Conservation (phyloP, 2,329 filamentous ascomycete species). For the Myriosclerotinia curreyana region DNA sequence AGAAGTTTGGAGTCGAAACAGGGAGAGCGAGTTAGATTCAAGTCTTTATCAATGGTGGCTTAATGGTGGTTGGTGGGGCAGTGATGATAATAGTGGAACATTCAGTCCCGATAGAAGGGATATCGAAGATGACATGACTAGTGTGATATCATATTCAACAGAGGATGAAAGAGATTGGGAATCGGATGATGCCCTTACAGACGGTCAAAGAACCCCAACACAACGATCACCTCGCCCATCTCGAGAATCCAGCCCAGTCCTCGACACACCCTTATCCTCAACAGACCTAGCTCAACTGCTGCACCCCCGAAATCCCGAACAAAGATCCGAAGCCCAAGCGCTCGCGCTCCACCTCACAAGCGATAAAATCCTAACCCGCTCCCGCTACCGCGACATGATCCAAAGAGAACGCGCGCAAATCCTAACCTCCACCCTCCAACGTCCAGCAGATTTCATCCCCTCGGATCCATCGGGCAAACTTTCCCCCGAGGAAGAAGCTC, state of each 20-base stretch:
- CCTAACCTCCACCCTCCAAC: constrained; percentile 50
- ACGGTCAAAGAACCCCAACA: constrained; percentile 69
- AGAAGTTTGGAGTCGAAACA: constrained; percentile 43
- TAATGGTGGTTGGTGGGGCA: constrained; percentile 79
- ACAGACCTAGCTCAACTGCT: constrained; percentile 74
- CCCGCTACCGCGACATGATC: constrained; percentile 66
- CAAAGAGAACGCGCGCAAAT: constrained; percentile 69
- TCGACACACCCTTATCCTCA: constrained; percentile 63
- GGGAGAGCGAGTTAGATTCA: constrained; percentile 67
- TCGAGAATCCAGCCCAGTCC: constrained; percentile 55
- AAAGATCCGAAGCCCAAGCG: constrained; percentile 75
- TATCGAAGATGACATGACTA: constrained; percentile 71
- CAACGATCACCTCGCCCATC: constrained; percentile 55
- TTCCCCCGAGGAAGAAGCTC: constrained; percentile 57
- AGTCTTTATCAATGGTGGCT: constrained; percentile 85
- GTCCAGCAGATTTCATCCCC: constrained; percentile 38
- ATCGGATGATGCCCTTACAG: constrained; percentile 42
- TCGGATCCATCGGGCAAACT: constrained; percentile 44
- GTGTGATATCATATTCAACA: constrained; percentile 62
- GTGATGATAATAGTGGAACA: constrained; percentile 74
- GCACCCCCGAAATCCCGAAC: constrained; percentile 72
- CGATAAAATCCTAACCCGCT: constrained; percentile 74
- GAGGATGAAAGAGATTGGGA: constrained; percentile 49
- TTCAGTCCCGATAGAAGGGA: constrained; percentile 59
- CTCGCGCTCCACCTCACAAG: constrained; percentile 76